Conservation (phyloP, 192 early-diverging fungal genomes). For the Backusella tarrabulga region DNA sequence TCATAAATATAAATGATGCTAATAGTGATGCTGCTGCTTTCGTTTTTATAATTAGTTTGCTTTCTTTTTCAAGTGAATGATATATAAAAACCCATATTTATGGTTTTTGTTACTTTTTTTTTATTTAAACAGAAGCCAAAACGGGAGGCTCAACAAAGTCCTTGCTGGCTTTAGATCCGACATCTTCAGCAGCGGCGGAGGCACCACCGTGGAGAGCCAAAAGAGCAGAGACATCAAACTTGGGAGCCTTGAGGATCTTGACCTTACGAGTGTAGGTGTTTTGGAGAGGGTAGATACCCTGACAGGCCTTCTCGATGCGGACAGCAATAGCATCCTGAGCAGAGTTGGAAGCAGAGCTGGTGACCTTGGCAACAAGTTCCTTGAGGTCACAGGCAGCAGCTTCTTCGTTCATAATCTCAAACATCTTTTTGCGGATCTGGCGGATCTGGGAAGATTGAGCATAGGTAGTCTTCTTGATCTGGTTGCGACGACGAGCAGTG, state of each 20-base stretch:
- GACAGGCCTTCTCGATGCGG: slow-evolving; percentile 97
- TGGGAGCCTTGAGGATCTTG: slow-evolving; percentile 98
- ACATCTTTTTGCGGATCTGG: no score
- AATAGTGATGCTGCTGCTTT: no score
- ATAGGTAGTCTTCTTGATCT: slow-evolving; percentile 98
- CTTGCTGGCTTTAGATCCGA: slow-evolving; percentile 66
- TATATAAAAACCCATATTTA: neutral
- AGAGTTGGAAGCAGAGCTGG: slow-evolving; percentile 51
- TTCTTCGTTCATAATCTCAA: slow-evolving; percentile 51
- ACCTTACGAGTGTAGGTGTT: slow-evolving; percentile 96
- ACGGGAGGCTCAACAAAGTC: slow-evolving; percentile 87
- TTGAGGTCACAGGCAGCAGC: slow-evolving; percentile 87
- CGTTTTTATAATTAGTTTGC: neutral
- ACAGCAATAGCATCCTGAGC: slow-evolving; percentile 90
- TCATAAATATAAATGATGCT: neutral
- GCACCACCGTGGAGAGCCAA: slow-evolving; percentile 94
- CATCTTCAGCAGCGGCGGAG: slow-evolving; percentile 73
- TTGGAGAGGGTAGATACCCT: slow-evolving; percentile 96
- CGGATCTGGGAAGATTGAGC: slow-evolving; percentile 50
- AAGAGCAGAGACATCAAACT: slow-evolving; percentile 93
- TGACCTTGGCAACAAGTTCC: slow-evolving; percentile 95
- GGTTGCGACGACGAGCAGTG: slow-evolving; percentile 91
- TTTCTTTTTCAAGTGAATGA: neutral
- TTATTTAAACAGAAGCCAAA: slow-evolving; percentile 24
- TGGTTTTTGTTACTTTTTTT: neutral